Base-by-base conservation (phyloP, 2,329 filamentous ascomycete genomes). In the Aspergillus puulaauensis region DNA sequence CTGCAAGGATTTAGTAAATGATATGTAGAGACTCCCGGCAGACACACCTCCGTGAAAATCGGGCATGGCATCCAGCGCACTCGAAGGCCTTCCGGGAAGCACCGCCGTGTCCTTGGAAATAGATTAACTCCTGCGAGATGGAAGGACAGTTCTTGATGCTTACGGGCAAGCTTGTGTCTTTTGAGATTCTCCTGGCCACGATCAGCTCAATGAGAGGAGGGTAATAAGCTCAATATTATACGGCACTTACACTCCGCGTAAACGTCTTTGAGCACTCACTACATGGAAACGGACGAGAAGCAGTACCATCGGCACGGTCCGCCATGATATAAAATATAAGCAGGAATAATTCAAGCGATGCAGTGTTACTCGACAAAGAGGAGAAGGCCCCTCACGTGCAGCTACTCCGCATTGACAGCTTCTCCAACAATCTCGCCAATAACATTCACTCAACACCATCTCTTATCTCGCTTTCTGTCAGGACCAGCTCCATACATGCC, bases 151-250 rank as follows among this genome's bases (percentile, higher is more conserved):
- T 31, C 24, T 27, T 2, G 21, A 54, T 11, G 27, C 53, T 27
- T 50, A 55, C 53, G 35, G 6, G 53, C 44, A 6, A 45, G 45
- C 45, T 55, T 55, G n/a, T 55, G 53, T 33, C 53, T 31, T 35
- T 35, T 45, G 21, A 50, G 44, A 17, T 55, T 55, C 21, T 55
- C 53, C 53, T 55, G 17, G 19, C 4, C 6, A 39, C 4, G n/a
- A 37, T 33, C 31, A 33, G n/a, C 21, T 21, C 21, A 21, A 21
- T 21, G n/a, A n/a, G n/a, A n/a, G n/a, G n/a, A n/a, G n/a, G n/a
- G n/a, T n/a, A n/a, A n/a, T n/a, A n/a, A 3, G 3, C 3, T 3
- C 9, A 11, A 21, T 31, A 14, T 8, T 4, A 12, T 17, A 7
- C 31, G 17, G 21, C 1, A 19, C 46, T 40, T 37, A 50, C 47